phyloP scores from a whole-genome alignment of 352 stramenopile species.

The Globisporangium sylvaticum region DNA sequence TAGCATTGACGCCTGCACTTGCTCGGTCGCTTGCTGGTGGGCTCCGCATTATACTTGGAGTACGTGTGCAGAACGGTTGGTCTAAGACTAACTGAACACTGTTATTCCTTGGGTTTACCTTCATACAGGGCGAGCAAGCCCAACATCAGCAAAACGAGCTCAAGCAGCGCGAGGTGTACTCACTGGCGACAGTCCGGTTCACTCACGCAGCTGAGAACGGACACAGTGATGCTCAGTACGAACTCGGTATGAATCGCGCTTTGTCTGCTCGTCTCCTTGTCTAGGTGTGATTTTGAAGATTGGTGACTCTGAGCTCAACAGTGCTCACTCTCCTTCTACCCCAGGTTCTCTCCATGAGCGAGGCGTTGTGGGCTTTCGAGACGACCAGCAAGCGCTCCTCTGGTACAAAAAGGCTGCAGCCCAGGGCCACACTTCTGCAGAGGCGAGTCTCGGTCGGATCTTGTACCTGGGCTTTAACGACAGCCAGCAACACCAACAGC shows the following conservation, averaged over 20 bases:
- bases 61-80: too few relatives aligned
- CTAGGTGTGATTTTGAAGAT: not conserved
- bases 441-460: constrained; percentile 47
- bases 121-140: constrained; percentile 51
- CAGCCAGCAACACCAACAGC: not conserved
- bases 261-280: not conserved
- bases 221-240: constrained; percentile 50
- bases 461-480: constrained; percentile 23
- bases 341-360: constrained; percentile 35
- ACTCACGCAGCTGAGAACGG: constrained; percentile 48
- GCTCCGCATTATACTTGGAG: too few relatives aligned
- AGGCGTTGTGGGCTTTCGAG: constrained; percentile 18
- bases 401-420: constrained; percentile 63
- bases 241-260: constrained; percentile 26
- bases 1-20: constrained; percentile 44
- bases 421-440: constrained; percentile 38
- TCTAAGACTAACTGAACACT: not conserved
- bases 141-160: constrained; percentile 24
- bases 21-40: constrained; percentile 58
- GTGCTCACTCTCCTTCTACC: not conserved
- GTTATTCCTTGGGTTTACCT: not conserved
- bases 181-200: constrained; percentile 37
- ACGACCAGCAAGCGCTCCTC: constrained; percentile 23
- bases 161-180: constrained; percentile 36
- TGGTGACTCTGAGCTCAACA: not conserved